A percentile compares a stretch with the other conserved stretches of the same genome.
These are phyloP conservation scores for Yamadazyma scolyti DNA, from an alignment of 805 yeast species.

Conservation along the genomic window DNA sequence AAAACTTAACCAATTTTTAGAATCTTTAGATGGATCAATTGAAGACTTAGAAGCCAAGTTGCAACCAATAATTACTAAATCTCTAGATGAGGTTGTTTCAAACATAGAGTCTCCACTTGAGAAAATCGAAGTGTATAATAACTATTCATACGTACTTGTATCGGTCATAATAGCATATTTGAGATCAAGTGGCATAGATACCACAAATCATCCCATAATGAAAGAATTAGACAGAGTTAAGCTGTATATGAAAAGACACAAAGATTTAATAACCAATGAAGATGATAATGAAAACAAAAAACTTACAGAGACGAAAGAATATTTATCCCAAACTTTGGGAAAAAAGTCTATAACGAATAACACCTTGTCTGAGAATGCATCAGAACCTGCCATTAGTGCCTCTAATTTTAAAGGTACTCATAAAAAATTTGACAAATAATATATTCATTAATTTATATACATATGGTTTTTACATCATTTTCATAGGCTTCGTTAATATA, in stretches of 20 bases:
- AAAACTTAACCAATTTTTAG: conserved; percentile 36
- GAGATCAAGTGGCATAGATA: conserved; percentile 55
- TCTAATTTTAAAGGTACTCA: conserved; percentile 37
- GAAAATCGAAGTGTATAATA: conserved; percentile 30
- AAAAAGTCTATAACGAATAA: conserved; percentile 15
- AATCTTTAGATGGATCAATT: conserved; percentile 33
- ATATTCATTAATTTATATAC: conserved; percentile 4
- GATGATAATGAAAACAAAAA: conserved; percentile 17
- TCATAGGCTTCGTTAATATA: conserved; percentile 7
- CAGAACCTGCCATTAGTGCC: conserved; percentile 36
- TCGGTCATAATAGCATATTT: conserved; percentile 59
- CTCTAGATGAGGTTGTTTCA: conserved; percentile 37
- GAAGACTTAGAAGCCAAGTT: conserved; percentile 32
- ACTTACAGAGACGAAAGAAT: conserved; percentile 33
- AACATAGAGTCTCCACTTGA: conserved; percentile 20
- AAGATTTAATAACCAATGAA: conserved; percentile 28
- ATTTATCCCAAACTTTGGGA: conserved; percentile 45
- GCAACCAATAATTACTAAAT: conserved; percentile 30
- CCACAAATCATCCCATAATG: conserved; percentile 61
- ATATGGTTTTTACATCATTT: neutral
- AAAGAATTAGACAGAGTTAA: conserved; percentile 64
- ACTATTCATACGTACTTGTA: conserved; percentile 49
- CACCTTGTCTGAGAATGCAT: conserved; percentile 14
- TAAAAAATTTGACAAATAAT: conserved; percentile 23
- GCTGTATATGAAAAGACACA: conserved; percentile 59